Evolutionary conservation across 192 early-diverging fungal species (phyloP).

Genomic region (Dissophora globulifera): DNA sequence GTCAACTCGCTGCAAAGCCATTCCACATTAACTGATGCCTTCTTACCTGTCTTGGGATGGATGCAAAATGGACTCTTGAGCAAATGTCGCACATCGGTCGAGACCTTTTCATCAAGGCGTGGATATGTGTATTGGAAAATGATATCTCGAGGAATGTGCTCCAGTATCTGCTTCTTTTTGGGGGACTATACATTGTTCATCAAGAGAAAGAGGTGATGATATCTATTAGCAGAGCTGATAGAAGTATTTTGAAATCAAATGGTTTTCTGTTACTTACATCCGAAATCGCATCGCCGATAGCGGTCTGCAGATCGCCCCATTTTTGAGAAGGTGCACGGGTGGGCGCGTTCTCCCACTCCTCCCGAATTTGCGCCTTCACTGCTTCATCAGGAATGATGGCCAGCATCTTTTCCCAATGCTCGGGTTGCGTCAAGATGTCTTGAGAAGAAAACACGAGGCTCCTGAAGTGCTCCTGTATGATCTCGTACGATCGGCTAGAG

Average conservation of each 20-base stretch:
- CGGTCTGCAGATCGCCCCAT: constrained; percentile 58
- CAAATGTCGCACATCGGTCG: constrained; percentile 91
- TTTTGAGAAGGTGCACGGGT: constrained; percentile 42
- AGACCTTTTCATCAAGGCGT: constrained; percentile 92
- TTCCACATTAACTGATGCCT: background rate
- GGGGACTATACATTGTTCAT: constrained; percentile 28
- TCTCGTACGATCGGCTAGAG: constrained; percentile 68
- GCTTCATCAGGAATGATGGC: constrained; percentile 80
- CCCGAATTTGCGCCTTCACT: constrained; percentile 42
- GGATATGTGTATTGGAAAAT: constrained; percentile 94
- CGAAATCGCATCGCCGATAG: constrained; percentile 18
- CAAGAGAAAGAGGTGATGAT: no score
- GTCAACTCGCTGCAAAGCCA: background rate
- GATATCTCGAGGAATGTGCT: constrained; percentile 71
- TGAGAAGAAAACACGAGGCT: constrained; percentile 75
- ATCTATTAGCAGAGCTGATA: no score
- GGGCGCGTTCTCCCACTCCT: constrained; percentile 53
- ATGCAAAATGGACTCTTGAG: constrained; percentile 97
- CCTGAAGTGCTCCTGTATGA: constrained; percentile 80
- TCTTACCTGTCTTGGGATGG: constrained; percentile 91
- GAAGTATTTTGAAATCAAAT: no score
- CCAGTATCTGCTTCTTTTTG: constrained; percentile 54
- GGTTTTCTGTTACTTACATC: background rate
- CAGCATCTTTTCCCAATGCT: constrained; percentile 83
- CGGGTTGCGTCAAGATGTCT: constrained; percentile 70